A percentile compares a stretch with the other conserved stretches of the same genome.
These are phyloP conservation scores for Seminavis robusta DNA, from an alignment of 108 stramenopile genomes.

Conservation along the genomic window DNA sequence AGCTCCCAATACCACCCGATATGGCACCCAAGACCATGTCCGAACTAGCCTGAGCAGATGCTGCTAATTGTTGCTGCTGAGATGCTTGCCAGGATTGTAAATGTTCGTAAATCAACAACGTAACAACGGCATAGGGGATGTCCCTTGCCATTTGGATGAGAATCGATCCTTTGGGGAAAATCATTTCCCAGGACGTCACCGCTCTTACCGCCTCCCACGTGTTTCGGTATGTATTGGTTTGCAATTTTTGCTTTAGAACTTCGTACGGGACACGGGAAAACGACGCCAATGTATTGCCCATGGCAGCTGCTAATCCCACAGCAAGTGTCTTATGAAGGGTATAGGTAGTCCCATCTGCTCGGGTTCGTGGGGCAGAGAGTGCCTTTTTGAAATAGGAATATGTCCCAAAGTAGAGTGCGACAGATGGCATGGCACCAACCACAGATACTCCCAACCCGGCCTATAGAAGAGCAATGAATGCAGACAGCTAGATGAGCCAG, in stretches of 20 bases:
- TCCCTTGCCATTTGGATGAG: constrained; percentile 91
- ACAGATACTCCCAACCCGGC: constrained; percentile 80
- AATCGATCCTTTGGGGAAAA: constrained; percentile 88
- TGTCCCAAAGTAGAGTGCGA: constrained; percentile 87
- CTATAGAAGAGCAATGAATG: constrained; percentile 5
- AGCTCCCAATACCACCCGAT: constrained; percentile 87
- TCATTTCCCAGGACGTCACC: constrained; percentile 51
- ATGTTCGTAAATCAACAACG: constrained; percentile 87
- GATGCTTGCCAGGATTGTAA: constrained; percentile 33
- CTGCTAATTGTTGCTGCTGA: background rate
- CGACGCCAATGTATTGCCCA: constrained; percentile 86
- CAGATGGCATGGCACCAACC: constrained; percentile 81
- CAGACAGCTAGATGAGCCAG: background rate
- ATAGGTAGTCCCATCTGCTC: constrained; percentile 6
- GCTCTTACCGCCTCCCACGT: constrained; percentile 57
- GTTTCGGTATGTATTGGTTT: constrained; percentile 78
- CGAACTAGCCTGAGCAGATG: constrained; percentile 1
- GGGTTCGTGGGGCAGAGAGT: constrained; percentile 19
- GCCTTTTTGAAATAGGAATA: constrained; percentile 79
- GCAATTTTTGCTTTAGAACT: constrained; percentile 92
- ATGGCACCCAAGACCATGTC: constrained; percentile 88
- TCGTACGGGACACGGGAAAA: constrained; percentile 95
- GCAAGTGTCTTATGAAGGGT: constrained; percentile 16
- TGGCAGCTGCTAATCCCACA: constrained; percentile 81
- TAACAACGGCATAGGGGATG: constrained; percentile 95